phyloP scores from a whole-genome alignment of 331 rosid genomes.

The Rhamnella rubrinervis region DNA sequence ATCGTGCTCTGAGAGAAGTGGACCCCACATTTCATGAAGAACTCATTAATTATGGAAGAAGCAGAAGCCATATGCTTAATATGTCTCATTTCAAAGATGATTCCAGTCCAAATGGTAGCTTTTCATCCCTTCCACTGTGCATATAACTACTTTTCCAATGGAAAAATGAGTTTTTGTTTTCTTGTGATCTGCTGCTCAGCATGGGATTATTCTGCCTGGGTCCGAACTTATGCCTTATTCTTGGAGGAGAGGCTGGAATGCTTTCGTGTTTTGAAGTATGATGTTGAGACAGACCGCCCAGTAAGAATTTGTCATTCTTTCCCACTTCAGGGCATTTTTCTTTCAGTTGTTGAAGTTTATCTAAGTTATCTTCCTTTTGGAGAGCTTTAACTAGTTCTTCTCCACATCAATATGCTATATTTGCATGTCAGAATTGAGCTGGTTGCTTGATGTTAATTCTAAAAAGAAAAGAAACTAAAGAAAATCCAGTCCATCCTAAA shows the following conservation, averaged over 20 bases:
- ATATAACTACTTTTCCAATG: not conserved
- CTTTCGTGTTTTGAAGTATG: conserved; percentile 90
- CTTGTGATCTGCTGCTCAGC: conserved; percentile 52
- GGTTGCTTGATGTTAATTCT: not conserved
- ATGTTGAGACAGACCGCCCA: conserved; percentile 83
- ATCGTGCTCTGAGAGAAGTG: conserved; percentile 98
- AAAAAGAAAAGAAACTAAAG: not conserved
- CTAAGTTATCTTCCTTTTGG: not conserved
- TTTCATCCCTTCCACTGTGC: conserved; percentile 3
- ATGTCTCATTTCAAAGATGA: conserved; percentile 97
- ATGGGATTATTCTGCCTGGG: conserved; percentile 98
- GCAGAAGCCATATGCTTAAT: conserved; percentile 98
- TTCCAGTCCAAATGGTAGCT: conserved; percentile 92
- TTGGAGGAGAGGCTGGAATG: conserved; percentile 99
- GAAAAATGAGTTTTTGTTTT: conserved; percentile 20
- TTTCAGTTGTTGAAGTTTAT: not conserved
- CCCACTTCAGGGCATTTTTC: not conserved
- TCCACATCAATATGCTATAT: not conserved
- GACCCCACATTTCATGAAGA: conserved; percentile 98
- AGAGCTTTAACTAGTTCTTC: not conserved
- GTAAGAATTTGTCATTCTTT: conserved; percentile 46
- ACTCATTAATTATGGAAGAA: conserved; percentile 92
- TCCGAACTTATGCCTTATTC: conserved; percentile 89
- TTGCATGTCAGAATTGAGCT: not conserved
- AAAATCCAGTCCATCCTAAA: not conserved